Percentiles rank a stretch among this genome's conserved stretches.
phyloP scores from a whole-genome alignment of 164 flowering plant genomes.

The Piper longum region DNA sequence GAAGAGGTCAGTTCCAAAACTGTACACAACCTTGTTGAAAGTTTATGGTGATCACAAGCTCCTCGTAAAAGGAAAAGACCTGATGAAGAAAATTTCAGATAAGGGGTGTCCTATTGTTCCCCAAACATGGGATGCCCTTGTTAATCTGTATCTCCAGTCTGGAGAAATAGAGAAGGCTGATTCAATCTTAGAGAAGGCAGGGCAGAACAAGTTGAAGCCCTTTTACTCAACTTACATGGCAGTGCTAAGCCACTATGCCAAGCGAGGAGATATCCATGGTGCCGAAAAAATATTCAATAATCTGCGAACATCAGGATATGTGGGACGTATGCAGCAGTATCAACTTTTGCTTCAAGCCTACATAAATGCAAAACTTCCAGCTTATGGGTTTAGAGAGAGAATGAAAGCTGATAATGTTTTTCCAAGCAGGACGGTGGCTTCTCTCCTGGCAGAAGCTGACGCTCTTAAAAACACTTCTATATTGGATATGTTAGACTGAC shows the following conservation, averaged over 20 bases:
- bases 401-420: slow-evolving; percentile 73
- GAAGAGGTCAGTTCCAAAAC: slow-evolving; percentile 24
- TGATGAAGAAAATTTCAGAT: slow-evolving; percentile 50
- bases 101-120: slow-evolving; percentile 46
- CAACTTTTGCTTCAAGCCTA: slow-evolving; percentile 44
- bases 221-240: slow-evolving; percentile 32
- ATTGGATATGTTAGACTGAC: slow-evolving; percentile 54
- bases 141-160: slow-evolving; percentile 59
- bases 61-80: slow-evolving; percentile 56
- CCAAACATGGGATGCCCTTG: slow-evolving; percentile 54
- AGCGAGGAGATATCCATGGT: slow-evolving; percentile 68
- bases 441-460: slow-evolving; percentile 32
- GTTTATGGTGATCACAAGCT: slow-evolving; percentile 55
- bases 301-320: slow-evolving; percentile 50
- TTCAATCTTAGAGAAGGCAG: slow-evolving; percentile 53
- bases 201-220: slow-evolving; percentile 34
- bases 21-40: slow-evolving; percentile 33
- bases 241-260: slow-evolving; percentile 55
- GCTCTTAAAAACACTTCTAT: slow-evolving; percentile 43
- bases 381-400: slow-evolving; percentile 73
- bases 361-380: slow-evolving; percentile 53
- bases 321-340: slow-evolving; percentile 29
- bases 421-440: slow-evolving; percentile 38
- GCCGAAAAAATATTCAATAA: slow-evolving; percentile 58
- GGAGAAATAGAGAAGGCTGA: slow-evolving; percentile 89